phyloP scores from a whole-genome alignment of 495 filamentous ascomycete species.

The Apiosordaria backusii region DNA sequence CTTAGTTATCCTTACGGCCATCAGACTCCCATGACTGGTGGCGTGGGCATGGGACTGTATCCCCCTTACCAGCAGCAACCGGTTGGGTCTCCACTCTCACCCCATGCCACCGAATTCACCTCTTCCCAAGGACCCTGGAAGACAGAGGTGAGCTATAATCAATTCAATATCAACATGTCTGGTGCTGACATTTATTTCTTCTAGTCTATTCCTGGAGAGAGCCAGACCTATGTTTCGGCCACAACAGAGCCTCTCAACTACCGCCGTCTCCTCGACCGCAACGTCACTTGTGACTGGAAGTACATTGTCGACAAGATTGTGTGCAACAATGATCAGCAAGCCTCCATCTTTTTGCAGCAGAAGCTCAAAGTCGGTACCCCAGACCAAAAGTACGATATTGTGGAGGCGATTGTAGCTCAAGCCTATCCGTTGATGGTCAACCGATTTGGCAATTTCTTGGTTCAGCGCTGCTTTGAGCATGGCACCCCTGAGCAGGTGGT shows the following conservation, averaged over 20 bases:
- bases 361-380: slow-evolving; percentile 95
- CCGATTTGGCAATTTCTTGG: slow-evolving; percentile 95
- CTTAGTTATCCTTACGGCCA: slow-evolving; percentile 28
- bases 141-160: slow-evolving; percentile 46
- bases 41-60: slow-evolving; percentile 49
- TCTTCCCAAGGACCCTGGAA: slow-evolving; percentile 46
- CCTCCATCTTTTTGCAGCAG: slow-evolving; percentile 96
- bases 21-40: slow-evolving; percentile 26
- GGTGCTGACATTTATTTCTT: slow-evolving; percentile 16
- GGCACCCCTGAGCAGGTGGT: slow-evolving; percentile 92
- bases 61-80: slow-evolving; percentile 65
- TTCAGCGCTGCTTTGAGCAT: slow-evolving; percentile 98
- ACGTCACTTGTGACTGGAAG: slow-evolving; percentile 97
- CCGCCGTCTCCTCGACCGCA: slow-evolving; percentile 89
- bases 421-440: slow-evolving; percentile 97
- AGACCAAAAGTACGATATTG: slow-evolving; percentile 95
- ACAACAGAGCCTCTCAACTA: slow-evolving; percentile 91
- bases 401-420: slow-evolving; percentile 92
- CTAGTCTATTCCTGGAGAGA: slow-evolving; percentile 49
- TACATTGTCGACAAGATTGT: slow-evolving; percentile 99
- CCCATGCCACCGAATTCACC: slow-evolving; percentile 79
- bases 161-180: not conserved
- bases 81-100: slow-evolving; percentile 77
- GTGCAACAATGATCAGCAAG: slow-evolving; percentile 98
- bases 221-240: slow-evolving; percentile 77